Conservation (phyloP, 768 basidiomycete species). For the Fistulinella prunicolor region DNA sequence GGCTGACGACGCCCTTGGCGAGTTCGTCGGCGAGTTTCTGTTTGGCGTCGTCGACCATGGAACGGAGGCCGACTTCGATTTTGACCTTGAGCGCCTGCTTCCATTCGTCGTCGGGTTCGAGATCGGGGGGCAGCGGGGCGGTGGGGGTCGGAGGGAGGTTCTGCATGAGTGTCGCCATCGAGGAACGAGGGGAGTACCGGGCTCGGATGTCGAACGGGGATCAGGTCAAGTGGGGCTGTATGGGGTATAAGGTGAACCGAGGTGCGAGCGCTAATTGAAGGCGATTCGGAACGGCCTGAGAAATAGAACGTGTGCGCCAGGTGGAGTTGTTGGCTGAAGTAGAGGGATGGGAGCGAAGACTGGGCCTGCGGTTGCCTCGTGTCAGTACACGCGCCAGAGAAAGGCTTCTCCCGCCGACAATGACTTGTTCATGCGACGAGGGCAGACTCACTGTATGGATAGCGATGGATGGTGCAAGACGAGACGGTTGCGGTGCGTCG, state of each 20-base stretch:
- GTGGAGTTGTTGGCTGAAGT: conserved; percentile 9
- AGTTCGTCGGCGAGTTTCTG: conserved; percentile 53
- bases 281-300: conserved; percentile 8
- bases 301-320: conserved; percentile 17
- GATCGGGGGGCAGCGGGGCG: conserved; percentile 18
- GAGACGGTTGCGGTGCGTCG: conserved; percentile 1
- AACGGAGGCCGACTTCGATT: conserved; percentile 46
- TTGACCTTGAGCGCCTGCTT: conserved; percentile 44
- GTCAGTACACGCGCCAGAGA: conserved; percentile 49
- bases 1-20: conserved; percentile 37
- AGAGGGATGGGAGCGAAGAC: conserved; percentile 21
- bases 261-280: neutral
- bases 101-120: conserved; percentile 57
- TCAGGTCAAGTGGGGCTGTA: neutral
- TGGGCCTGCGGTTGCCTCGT: conserved; percentile 48
- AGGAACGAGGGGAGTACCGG: conserved; percentile 3
- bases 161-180: conserved; percentile 26
- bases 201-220: conserved; percentile 2
- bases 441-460: conserved; percentile 13
- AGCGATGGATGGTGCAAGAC: neutral
- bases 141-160: conserved; percentile 11
- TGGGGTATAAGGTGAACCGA: neutral
- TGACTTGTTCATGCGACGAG: too few species aligned
- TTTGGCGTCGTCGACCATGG: conserved; percentile 59
- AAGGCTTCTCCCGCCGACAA: too few species aligned